Evolutionary conservation across 306 rosid species (phyloP).

Genomic region (Lablab purpureus): DNA sequence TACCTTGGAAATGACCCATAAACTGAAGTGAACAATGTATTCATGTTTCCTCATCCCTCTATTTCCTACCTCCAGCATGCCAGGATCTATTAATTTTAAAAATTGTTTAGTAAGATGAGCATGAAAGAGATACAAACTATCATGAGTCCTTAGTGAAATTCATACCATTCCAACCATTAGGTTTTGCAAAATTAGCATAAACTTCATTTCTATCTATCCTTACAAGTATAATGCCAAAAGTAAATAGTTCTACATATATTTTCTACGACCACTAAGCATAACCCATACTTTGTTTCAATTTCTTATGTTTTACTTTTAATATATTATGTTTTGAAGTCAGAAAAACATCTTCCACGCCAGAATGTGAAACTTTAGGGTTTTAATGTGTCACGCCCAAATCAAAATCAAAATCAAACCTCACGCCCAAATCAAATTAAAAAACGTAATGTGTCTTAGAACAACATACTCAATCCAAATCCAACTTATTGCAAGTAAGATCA

Average conservation of each 20-base stretch:
- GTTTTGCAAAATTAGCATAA: slow-evolving; percentile 77
- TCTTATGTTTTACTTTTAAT: slow-evolving; percentile 31
- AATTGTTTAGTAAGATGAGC: neutral
- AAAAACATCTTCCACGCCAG: too few species aligned
- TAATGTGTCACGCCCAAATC: too few species aligned
- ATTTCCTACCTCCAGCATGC: slow-evolving; percentile 94
- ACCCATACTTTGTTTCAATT: neutral
- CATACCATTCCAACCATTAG: slow-evolving; percentile 98
- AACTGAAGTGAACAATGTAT: slow-evolving; percentile 86
- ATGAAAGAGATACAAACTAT: neutral
- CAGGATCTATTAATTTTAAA: slow-evolving; percentile 71
- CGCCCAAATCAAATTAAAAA: too few species aligned
- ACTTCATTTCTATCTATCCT: slow-evolving; percentile 79
- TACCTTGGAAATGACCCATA: slow-evolving; percentile 96
- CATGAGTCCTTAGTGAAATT: slow-evolving; percentile 1
- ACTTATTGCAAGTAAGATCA: too few species aligned
- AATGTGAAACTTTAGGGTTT: too few species aligned
- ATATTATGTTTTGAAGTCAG: too few species aligned
- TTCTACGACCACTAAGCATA: neutral
- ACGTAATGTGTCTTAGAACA: too few species aligned
- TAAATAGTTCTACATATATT: neutral
- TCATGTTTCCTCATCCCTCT: slow-evolving; percentile 90
- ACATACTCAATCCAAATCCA: too few species aligned
- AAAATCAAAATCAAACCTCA: too few species aligned
- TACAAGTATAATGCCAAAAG: slow-evolving; percentile 72